phyloP scores from a whole-genome alignment of 495 filamentous ascomycete species.

The Aspergillus mulundensis region DNA sequence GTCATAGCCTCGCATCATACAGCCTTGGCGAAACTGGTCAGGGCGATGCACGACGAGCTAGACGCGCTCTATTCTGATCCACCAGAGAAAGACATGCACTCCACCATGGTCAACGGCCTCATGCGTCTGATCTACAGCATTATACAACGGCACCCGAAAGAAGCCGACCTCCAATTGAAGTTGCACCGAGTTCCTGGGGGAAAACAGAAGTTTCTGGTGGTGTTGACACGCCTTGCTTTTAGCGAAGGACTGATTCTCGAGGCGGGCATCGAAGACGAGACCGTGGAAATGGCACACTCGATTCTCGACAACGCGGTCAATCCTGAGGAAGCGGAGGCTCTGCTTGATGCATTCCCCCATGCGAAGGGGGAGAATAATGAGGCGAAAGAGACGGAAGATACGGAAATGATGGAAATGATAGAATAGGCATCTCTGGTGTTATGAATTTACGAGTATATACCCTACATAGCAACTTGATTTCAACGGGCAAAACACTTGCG shows the following conservation, averaged over 20 bases:
- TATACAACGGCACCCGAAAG: constrained; percentile 42
- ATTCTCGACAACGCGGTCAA: constrained; percentile 63
- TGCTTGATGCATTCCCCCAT: constrained; percentile 54
- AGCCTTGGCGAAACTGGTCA: constrained; percentile 56
- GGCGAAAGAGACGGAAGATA: background rate
- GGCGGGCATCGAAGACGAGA: constrained; percentile 61
- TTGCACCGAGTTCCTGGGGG: constrained; percentile 54
- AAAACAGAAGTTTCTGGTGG: constrained; percentile 61
- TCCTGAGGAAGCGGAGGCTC: constrained; percentile 65
- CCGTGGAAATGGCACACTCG: constrained; percentile 59
- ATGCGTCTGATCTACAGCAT: constrained; percentile 61
- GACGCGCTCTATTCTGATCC: constrained; percentile 55
- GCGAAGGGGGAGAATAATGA: constrained; percentile 29
- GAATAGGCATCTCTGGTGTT: constrained; percentile 1
- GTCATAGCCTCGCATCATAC: constrained; percentile 52
- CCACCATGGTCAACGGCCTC: constrained; percentile 54
- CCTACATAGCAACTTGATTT: too few relatives aligned
- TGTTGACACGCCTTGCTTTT: constrained; percentile 64
- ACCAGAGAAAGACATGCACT: constrained; percentile 35
- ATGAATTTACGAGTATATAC: background rate
- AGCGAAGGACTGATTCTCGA: constrained; percentile 59
- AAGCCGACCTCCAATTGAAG: constrained; percentile 53
- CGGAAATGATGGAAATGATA: background rate
- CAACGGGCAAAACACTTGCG: too few relatives aligned
- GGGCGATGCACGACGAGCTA: constrained; percentile 61